phyloP scores from a whole-genome alignment of 495 filamentous ascomycete genomes.

The Neurospora sp. region DNA sequence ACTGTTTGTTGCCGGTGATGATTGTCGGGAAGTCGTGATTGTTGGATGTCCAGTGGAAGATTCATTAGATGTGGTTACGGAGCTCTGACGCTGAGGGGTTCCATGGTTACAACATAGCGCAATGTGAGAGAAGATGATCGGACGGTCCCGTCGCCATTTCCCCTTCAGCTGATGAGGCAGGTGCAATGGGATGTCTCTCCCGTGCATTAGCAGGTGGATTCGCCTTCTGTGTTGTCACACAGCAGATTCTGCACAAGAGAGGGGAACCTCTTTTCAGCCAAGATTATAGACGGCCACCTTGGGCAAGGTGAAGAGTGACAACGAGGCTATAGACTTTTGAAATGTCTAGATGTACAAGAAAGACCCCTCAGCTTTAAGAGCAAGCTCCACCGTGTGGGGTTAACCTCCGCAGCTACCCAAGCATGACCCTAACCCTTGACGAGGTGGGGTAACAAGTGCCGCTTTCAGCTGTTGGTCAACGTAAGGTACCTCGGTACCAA shows the following conservation, averaged over 20 bases:
- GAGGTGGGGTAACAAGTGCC: not conserved
- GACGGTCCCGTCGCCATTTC: too few relatives aligned
- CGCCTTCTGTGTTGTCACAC: not conserved
- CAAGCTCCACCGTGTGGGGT: not conserved
- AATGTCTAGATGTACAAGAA: not conserved
- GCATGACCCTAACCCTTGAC: not conserved
- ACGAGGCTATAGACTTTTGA: not conserved
- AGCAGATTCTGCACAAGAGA: not conserved
- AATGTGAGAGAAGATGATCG: too few relatives aligned
- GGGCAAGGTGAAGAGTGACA: not conserved
- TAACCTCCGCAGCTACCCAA: not conserved
- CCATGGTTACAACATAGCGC: not conserved
- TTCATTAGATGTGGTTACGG: not conserved
- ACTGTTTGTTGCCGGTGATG: not conserved
- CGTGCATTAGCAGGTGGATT: not conserved
- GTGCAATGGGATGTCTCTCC: not conserved
- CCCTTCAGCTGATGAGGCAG: not conserved
- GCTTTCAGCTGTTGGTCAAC: not conserved
- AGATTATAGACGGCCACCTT: not conserved
- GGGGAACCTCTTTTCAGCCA: not conserved
- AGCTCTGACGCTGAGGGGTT: not conserved
- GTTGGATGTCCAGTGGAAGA: not conserved
- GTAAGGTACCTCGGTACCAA: not conserved
- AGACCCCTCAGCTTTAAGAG: not conserved
- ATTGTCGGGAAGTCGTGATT: not conserved